phyloP scores from a whole-genome alignment of 805 yeast species.

The Cyberlindnera bimundalis region DNA sequence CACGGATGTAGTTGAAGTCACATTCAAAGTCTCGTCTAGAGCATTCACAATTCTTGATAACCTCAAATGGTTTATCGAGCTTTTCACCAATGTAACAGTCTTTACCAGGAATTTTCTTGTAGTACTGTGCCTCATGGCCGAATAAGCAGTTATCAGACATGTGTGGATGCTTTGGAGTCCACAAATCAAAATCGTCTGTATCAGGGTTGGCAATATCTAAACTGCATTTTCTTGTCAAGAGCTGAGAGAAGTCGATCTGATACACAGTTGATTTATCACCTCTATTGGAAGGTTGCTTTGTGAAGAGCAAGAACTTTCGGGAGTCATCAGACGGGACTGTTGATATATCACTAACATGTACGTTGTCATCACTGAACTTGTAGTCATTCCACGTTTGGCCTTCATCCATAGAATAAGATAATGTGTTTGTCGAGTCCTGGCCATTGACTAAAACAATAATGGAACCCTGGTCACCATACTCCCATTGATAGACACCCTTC shows the following conservation, averaged over 20 bases:
- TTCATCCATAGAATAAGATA: conserved; percentile 71
- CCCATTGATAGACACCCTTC: conserved; percentile 85
- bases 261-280: conserved; percentile 46
- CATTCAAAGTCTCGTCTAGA: conserved; percentile 88
- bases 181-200: conserved; percentile 57
- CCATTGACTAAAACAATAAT: conserved; percentile 69
- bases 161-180: conserved; percentile 58
- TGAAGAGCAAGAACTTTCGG: conserved; percentile 67
- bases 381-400: conserved; percentile 74
- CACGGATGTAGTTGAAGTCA: conserved; percentile 77
- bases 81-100: conserved; percentile 68
- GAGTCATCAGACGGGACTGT: conserved; percentile 94
- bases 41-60: conserved; percentile 72
- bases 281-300: conserved; percentile 40
- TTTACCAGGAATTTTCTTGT: conserved; percentile 53
- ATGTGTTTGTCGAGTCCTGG: conserved; percentile 50
- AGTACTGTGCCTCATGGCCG: conserved; percentile 63
- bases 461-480: conserved; percentile 93
- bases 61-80: conserved; percentile 52
- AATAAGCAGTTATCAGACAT: conserved; percentile 55
- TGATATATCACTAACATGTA: conserved; percentile 66
- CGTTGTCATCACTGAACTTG: conserved; percentile 54
- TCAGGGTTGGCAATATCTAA: conserved; percentile 43
- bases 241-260: conserved; percentile 54
- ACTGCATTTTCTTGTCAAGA: conserved; percentile 53